A percentile compares a stretch with the other conserved stretches of the same genome.
Evolutionary conservation across 768 basidiomycete genomes (phyloP).

Genomic region (Krasilnikovozyma curviuscula): DNA sequence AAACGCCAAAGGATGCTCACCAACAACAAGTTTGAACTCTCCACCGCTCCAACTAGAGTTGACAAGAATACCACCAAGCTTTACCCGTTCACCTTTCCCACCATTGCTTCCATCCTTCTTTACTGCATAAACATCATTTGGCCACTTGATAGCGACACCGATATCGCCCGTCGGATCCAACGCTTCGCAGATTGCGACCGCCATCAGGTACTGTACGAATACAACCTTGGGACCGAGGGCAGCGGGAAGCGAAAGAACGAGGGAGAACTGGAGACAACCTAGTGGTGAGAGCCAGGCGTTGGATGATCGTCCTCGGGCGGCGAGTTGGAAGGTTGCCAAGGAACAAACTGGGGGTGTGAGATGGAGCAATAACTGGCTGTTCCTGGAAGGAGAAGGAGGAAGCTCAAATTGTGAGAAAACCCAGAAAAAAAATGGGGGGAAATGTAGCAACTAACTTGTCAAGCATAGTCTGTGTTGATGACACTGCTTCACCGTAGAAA

Average conservation of each 20-base stretch:
- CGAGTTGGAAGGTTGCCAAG: conserved; percentile 67
- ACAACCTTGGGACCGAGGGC: conserved; percentile 52
- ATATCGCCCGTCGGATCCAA: conserved; percentile 43
- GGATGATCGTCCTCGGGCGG: conserved; percentile 68
- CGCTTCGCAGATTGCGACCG: conserved; percentile 71
- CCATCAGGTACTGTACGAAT: conserved; percentile 82
- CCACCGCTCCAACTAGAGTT: conserved; percentile 64
- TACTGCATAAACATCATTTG: conserved; percentile 74
- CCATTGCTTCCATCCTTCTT: conserved; percentile 30
- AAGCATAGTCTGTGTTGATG: conserved; percentile 85
- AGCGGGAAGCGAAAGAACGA: conserved; percentile 42
- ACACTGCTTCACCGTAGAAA: conserved; percentile 72
- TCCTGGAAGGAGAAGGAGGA: conserved; percentile 50
- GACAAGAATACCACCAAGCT: conserved; percentile 81
- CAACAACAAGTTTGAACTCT: conserved; percentile 57
- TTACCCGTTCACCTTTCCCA: conserved; percentile 35
- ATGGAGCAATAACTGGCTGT: no score
- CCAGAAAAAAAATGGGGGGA: neutral
- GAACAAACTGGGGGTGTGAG: conserved; percentile 62
- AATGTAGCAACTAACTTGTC: conserved; percentile 47
- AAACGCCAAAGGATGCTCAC: conserved; percentile 30
- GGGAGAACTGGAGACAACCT: conserved; percentile 71
- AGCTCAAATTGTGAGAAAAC: conserved; percentile 32
- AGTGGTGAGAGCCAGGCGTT: conserved; percentile 85
- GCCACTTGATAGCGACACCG: conserved; percentile 74